Conservation (phyloP, 306 rosid species). For the Acmispon strigosus region DNA sequence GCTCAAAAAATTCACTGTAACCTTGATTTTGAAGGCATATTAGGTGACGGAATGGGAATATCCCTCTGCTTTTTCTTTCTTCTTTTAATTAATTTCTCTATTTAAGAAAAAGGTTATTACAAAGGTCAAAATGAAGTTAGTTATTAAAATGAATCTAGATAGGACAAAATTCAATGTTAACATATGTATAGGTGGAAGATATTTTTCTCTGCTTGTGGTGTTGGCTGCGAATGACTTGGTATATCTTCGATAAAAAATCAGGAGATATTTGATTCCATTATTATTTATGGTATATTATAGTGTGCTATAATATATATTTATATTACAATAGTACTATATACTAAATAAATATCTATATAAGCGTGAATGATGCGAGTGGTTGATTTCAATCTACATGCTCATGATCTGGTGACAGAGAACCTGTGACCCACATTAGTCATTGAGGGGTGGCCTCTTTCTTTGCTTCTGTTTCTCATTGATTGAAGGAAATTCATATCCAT, state of each 20-base stretch:
- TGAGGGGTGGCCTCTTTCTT: slow-evolving; percentile 20
- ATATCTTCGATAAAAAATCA: too few species aligned
- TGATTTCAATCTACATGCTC: slow-evolving; percentile 31
- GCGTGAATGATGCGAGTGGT: slow-evolving; percentile 33
- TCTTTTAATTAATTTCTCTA: neutral
- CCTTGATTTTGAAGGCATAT: too few species aligned
- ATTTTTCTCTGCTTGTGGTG: slow-evolving; percentile 6
- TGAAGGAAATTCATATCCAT: slow-evolving; percentile 13
- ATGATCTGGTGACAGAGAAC: slow-evolving; percentile 41
- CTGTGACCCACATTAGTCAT: slow-evolving; percentile 40
- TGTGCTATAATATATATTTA: neutral
- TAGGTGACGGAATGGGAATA: too few species aligned
- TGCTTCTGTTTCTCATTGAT: slow-evolving; percentile 19
- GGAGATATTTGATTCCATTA: too few species aligned
- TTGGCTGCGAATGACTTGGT: neutral
- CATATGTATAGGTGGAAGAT: slow-evolving; percentile 15
- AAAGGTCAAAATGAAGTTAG: too few species aligned
- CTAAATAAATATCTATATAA: neutral
- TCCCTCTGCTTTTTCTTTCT: too few species aligned
- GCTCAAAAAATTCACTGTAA: too few species aligned
- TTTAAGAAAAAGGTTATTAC: too few species aligned
- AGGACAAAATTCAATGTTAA: too few species aligned
- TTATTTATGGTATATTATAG: neutral
- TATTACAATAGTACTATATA: neutral
- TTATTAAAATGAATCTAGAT: too few species aligned